Conservation (phyloP, 257 asterid genomes). For the Eustoma russellianum region DNA sequence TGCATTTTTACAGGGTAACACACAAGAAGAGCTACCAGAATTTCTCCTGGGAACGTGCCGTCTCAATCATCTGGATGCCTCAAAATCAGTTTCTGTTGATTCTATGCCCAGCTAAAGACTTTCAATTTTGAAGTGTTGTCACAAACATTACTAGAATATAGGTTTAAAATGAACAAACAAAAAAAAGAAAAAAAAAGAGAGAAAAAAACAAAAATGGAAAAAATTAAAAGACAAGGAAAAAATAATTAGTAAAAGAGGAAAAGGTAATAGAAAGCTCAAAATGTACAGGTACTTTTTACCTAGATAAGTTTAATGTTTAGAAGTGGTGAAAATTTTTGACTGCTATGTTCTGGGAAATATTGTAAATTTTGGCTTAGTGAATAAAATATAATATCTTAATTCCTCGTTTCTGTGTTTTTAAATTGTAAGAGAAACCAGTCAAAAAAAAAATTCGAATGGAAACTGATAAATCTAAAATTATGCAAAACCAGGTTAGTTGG, state of each 20-base stretch:
- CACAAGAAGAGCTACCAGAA: conserved; percentile 83
- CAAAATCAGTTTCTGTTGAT: conserved; percentile 49
- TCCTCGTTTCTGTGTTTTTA: too few relatives aligned
- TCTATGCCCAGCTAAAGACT: conserved; percentile 20
- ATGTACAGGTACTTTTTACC: conserved; percentile 1
- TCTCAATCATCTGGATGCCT: conserved; percentile 62
- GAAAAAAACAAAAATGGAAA: background rate
- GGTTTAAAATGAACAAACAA: too few relatives aligned
- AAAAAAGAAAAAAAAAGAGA: background rate
- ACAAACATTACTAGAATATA: too few relatives aligned
- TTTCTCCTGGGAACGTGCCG: conserved; percentile 79
- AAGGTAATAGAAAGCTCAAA: background rate
- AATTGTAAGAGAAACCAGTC: too few relatives aligned
- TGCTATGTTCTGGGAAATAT: background rate
- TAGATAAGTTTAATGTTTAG: conserved; percentile 1
- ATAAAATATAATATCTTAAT: too few relatives aligned
- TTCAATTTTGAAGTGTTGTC: background rate
- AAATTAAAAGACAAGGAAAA: too few relatives aligned
- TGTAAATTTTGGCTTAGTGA: too few relatives aligned
- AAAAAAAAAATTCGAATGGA: too few relatives aligned
- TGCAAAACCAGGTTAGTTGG: too few relatives aligned
- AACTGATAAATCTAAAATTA: too few relatives aligned
- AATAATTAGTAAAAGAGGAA: too few relatives aligned
- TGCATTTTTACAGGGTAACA: conserved; percentile 47
- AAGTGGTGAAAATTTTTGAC: background rate